Evolutionary conservation across 208 protist species (phyloP), one percentile per base, ranked within the genome.

Genomic region (Acanthamoeba sp.): DNA sequence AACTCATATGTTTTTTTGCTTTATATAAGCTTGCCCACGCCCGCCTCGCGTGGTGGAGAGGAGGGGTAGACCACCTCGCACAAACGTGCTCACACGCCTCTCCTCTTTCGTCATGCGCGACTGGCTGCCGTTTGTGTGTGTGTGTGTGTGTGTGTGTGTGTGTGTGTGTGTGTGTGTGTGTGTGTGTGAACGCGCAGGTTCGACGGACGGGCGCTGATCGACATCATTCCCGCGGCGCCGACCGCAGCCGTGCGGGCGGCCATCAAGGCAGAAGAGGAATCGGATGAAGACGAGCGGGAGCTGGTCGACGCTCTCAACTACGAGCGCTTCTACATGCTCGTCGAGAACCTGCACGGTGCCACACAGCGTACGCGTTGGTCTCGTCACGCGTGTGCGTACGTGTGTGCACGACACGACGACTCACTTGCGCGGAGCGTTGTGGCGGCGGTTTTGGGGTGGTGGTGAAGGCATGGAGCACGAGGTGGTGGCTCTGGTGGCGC

Each of bases 251-350:
- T 40, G 55, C 52, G 62, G 3, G 59, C 52, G 20, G 62, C 36
- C 38, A 91, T 91, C 18, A 34, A 91, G 40, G 62, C 50, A 52
- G 29, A 6, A 14, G 85, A 91, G 16, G 85, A 91, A 27, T 36
- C 50, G 34, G 29, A 6, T 10, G 85, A 91, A 5, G 85, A 91
- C 22, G 85, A 91, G 62, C 52, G 55, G 12, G 85, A 91, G 62
- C 85, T 91, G 10, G n/a, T 29, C 12, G 85, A 91, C 18, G 59
- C 62, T 9, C 85, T 91, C 62, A 91, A 91, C 36, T 91, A 76
- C n/a, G 85, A 91, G 24, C 85, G 85, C 62, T 91, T 66, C 34
- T 71, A 29, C 24, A 48, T 73, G 20, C 85, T 91, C 34, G 62
- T 91, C 0, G 85, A 91, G 40, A 66, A 91, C n/a, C 7, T 29